Percentiles rank a stretch among this genome's conserved stretches.
Evolutionary conservation across 2,329 filamentous ascomycete genomes (phyloP).

Genomic region (Trichoderma citrinoviride): DNA sequence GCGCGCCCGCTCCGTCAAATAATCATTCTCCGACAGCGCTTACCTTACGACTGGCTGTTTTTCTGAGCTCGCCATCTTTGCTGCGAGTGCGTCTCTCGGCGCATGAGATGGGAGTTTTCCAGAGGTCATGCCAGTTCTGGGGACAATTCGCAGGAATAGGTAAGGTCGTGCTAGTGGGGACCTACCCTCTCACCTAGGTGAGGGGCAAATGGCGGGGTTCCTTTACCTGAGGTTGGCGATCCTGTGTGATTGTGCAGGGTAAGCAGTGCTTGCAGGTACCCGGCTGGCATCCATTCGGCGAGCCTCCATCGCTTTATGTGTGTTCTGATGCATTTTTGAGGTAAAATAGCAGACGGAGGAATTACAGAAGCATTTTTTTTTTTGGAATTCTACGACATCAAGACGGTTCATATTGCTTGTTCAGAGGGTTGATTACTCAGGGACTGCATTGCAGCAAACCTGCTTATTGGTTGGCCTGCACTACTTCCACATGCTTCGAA

Average conservation of each 20-base stretch:
- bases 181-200: conserved; percentile 30
- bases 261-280: background rate
- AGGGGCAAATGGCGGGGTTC: conserved; percentile 30
- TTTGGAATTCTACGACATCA: no score
- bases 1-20: background rate
- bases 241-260: background rate
- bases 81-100: conserved; percentile 25
- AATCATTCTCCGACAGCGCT: conserved; percentile 6
- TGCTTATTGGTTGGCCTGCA: no score
- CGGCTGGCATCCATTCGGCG: background rate
- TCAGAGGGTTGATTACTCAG: no score
- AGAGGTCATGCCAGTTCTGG: conserved; percentile 26
- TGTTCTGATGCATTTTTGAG: no score
- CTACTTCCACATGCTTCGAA: no score
- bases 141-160: conserved; percentile 13
- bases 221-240: conserved; percentile 13
- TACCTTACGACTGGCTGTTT: conserved; percentile 40
- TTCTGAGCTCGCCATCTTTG: conserved; percentile 42
- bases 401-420: no score
- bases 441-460: no score
- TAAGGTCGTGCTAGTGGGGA: conserved; percentile 28
- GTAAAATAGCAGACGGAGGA: no score
- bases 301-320: no score
- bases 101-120: conserved; percentile 24
- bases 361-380: no score